These are phyloP conservation scores for Vishniacozyma victoriae DNA, from an alignment of 768 basidiomycete species.

Conservation along the genomic window DNA sequence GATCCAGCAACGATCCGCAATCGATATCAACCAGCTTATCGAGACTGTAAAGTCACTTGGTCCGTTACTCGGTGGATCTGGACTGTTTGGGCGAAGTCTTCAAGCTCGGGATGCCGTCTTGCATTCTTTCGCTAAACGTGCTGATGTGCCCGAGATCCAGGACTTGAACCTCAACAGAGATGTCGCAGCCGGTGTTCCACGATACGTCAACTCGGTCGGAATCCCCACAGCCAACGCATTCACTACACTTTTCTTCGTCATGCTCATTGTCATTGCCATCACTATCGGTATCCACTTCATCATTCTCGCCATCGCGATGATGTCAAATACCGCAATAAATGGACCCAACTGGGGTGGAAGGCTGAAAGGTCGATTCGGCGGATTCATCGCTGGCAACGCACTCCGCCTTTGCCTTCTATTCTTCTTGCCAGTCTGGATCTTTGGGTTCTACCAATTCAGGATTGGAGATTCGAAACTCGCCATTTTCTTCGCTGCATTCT, in stretches of 20 bases:
- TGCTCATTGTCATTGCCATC: slow-evolving; percentile 64
- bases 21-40: slow-evolving; percentile 41
- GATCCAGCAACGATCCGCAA: no score
- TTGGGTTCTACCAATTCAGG: slow-evolving; percentile 86
- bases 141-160: slow-evolving; percentile 25
- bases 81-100: background rate
- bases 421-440: slow-evolving; percentile 65
- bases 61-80: slow-evolving; percentile 47
- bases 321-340: slow-evolving; percentile 29
- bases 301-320: slow-evolving; percentile 45
- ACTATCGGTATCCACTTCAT: slow-evolving; percentile 54
- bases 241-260: slow-evolving; percentile 75
- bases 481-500: slow-evolving; percentile 67
- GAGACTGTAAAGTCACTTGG: slow-evolving; percentile 64
- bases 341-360: slow-evolving; percentile 30
- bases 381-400: slow-evolving; percentile 40
- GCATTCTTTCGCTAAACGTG: slow-evolving; percentile 20
- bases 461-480: slow-evolving; percentile 80
- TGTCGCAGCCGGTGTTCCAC: slow-evolving; percentile 71
- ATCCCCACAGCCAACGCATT: slow-evolving; percentile 84
- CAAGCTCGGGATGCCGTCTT: background rate
- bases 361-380: slow-evolving; percentile 25
- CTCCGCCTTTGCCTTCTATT: slow-evolving; percentile 64
- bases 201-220: slow-evolving; percentile 68
- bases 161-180: slow-evolving; percentile 34